Conservation (phyloP, 305 asterid species). For the Ilex paraguariensis region DNA sequence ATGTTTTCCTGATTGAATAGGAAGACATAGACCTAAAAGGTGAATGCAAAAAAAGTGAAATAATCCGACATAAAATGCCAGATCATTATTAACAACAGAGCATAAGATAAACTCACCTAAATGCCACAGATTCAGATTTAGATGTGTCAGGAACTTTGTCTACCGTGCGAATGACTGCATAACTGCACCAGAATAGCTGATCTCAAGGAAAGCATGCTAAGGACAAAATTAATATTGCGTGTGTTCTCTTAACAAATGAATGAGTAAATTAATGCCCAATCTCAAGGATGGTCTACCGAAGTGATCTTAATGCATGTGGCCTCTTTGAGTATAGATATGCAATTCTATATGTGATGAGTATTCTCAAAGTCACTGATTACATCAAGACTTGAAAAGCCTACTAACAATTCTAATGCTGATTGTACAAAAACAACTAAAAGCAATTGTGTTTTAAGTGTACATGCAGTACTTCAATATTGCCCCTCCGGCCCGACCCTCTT, state of each 20-base stretch:
- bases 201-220: neutral
- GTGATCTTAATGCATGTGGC: neutral
- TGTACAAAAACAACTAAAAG: too few relatives aligned
- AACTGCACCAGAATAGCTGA: conserved; percentile 32
- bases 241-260: neutral
- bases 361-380: too few relatives aligned
- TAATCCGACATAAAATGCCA: neutral
- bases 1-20: neutral
- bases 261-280: neutral
- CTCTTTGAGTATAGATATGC: neutral
- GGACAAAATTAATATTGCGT: neutral
- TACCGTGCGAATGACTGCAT: conserved; percentile 62
- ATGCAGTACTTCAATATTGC: too few relatives aligned
- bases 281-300: neutral
- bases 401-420: too few relatives aligned
- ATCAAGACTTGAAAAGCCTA: too few relatives aligned
- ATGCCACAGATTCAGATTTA: conserved; percentile 38
- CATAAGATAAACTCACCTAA: conserved; percentile 41
- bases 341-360: neutral
- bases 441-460: too few relatives aligned
- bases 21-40: neutral
- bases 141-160: conserved; percentile 48
- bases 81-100: neutral
- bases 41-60: neutral
- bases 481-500: too few relatives aligned